These are phyloP conservation scores for Brachypodium distachyon DNA, from an alignment of 202 grass and related monocot species.

Conservation along the genomic window DNA sequence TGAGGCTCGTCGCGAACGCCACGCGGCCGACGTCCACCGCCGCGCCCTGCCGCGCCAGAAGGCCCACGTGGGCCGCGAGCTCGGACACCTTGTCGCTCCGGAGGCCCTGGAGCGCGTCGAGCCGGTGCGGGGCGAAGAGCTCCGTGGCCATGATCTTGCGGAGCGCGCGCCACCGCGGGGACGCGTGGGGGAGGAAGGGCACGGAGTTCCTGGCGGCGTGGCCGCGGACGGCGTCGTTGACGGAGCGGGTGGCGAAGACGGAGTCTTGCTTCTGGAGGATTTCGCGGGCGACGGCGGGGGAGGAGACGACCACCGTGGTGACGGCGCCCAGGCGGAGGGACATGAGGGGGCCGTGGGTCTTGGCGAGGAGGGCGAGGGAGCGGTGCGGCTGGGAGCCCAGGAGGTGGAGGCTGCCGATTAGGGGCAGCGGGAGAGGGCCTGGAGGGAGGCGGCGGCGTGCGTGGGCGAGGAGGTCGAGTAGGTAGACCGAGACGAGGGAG, in stretches of 20 bases:
- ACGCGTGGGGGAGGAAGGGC: constrained; percentile 4
- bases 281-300: constrained; percentile 26
- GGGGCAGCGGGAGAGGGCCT: constrained; percentile 31
- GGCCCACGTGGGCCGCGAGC: constrained; percentile 28
- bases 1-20: constrained; percentile 46
- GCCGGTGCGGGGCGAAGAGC: constrained; percentile 46
- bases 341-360: constrained; percentile 34
- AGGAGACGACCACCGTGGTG: constrained; percentile 46
- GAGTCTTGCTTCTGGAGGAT: constrained; percentile 44
- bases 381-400: constrained; percentile 42
- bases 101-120: constrained; percentile 34
- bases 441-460: constrained; percentile 28
- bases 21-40: constrained; percentile 26
- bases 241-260: constrained; percentile 6
- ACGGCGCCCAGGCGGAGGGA: constrained; percentile 48
- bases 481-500: constrained; percentile 1
- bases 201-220: constrained; percentile 7
- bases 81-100: constrained; percentile 33
- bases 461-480: not conserved
- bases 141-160: constrained; percentile 37
- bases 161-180: constrained; percentile 33
- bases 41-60: not conserved
- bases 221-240: constrained; percentile 1
- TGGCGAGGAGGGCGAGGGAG: constrained; percentile 31
- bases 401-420: constrained; percentile 50